Conservation (phyloP, 1,139 yeast species). For the Scheffersomyces insectosa region DNA sequence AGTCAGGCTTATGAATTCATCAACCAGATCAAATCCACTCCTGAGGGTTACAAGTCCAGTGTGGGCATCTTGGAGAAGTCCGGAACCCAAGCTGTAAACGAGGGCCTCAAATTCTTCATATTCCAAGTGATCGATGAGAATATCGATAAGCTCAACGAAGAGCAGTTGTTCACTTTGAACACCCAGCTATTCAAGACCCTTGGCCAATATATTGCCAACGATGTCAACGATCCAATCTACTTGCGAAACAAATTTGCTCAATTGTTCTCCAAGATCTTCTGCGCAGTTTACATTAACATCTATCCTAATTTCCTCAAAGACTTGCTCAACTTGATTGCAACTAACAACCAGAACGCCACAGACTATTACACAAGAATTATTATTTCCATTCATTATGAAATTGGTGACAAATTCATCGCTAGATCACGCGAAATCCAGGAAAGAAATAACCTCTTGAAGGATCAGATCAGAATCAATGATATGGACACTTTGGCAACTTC, state of each 20-base stretch:
- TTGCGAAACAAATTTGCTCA: slow-evolving; percentile 81
- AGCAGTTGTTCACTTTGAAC: slow-evolving; percentile 49
- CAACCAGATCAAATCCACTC: slow-evolving; percentile 70
- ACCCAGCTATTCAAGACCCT: slow-evolving; percentile 40
- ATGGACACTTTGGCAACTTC: slow-evolving; percentile 64
- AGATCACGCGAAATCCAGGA: slow-evolving; percentile 64
- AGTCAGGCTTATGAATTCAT: slow-evolving; percentile 85
- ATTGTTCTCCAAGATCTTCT: slow-evolving; percentile 69
- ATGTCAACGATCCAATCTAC: slow-evolving; percentile 54
- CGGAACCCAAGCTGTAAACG: slow-evolving; percentile 31
- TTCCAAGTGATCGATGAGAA: slow-evolving; percentile 78
- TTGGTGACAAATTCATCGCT: slow-evolving; percentile 85
- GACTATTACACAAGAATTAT: slow-evolving; percentile 80
- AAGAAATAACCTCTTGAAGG: slow-evolving; percentile 74
- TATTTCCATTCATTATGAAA: slow-evolving; percentile 79
- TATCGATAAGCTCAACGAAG: slow-evolving; percentile 48
- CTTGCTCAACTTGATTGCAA: slow-evolving; percentile 43
- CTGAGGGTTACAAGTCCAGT: slow-evolving; percentile 80
- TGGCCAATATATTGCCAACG: slow-evolving; percentile 27
- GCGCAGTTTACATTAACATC: slow-evolving; percentile 58
- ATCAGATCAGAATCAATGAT: slow-evolving; percentile 74
- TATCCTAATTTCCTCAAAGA: slow-evolving; percentile 74
- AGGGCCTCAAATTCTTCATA: slow-evolving; percentile 70
- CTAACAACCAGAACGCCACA: slow-evolving; percentile 49
- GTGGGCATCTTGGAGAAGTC: slow-evolving; percentile 53